These are phyloP conservation scores for Penicillium flavigenum DNA, from an alignment of 495 filamentous ascomycete species.

Conservation along the genomic window DNA sequence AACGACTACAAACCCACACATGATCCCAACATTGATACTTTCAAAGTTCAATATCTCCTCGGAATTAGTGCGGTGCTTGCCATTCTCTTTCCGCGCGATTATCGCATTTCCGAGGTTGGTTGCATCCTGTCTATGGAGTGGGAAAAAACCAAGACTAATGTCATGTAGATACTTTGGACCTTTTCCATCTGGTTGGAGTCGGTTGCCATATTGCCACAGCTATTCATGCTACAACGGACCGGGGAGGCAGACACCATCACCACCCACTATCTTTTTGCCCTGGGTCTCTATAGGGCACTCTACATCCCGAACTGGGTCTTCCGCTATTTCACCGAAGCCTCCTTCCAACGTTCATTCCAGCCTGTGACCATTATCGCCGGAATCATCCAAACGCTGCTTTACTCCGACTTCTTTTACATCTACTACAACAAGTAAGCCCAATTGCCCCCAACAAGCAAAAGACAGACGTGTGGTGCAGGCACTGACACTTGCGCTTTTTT, in stretches of 20 bases:
- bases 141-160: conserved; percentile 9
- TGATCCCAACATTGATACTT: conserved; percentile 93
- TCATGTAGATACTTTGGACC: conserved; percentile 79
- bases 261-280: conserved; percentile 95
- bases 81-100: conserved; percentile 79
- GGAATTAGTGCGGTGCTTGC: conserved; percentile 75
- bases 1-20: conserved; percentile 94
- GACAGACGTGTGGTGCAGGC: neutral
- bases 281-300: conserved; percentile 84
- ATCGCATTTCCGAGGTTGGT: conserved; percentile 61
- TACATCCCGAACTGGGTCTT: conserved; percentile 99
- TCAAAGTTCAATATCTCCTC: conserved; percentile 90
- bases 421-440: conserved; percentile 85
- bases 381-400: conserved; percentile 87
- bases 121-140: neutral
- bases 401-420: conserved; percentile 99
- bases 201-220: conserved; percentile 92
- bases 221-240: conserved; percentile 96
- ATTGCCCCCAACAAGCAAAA: neutral
- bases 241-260: conserved; percentile 98
- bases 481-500: conserved; percentile 2
- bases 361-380: conserved; percentile 82
- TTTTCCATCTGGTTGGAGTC: conserved; percentile 97
- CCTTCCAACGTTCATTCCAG: conserved; percentile 60
- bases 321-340: conserved; percentile 68